These are phyloP conservation scores for Kickxella alabastrina DNA, from an alignment of 192 early-diverging fungal species.

Conservation along the genomic window DNA sequence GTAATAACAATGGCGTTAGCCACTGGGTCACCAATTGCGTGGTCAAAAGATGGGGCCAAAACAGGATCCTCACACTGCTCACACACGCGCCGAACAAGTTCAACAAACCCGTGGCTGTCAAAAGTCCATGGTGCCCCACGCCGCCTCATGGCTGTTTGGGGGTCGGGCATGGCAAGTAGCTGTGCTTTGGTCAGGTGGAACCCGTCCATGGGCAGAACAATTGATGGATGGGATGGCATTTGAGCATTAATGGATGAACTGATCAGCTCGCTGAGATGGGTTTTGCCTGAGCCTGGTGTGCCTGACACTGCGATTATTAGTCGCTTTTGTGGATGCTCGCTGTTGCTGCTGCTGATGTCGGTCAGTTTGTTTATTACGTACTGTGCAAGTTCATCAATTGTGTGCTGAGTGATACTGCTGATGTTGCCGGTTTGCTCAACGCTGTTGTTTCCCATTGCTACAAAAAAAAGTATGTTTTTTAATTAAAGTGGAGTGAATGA, in stretches of 20 bases:
- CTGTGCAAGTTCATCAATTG: slow-evolving; percentile 2
- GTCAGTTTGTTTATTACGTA: slow-evolving; percentile 1
- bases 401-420: slow-evolving; percentile 3
- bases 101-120: slow-evolving; percentile 34
- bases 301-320: slow-evolving; percentile 32
- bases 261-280: slow-evolving; percentile 22
- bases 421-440: too few species aligned
- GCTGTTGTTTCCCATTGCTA: too few species aligned
- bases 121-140: slow-evolving; percentile 60
- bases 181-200: slow-evolving; percentile 49
- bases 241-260: slow-evolving; percentile 6
- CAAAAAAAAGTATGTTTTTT: too few species aligned
- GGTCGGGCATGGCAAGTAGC: slow-evolving; percentile 25
- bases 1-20: slow-evolving; percentile 27
- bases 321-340: slow-evolving; percentile 9
- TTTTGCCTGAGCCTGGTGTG: slow-evolving; percentile 31
- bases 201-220: slow-evolving; percentile 58
- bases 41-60: slow-evolving; percentile 52
- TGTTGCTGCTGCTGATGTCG: not conserved
- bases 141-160: slow-evolving; percentile 30
- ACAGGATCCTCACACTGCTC: not conserved
- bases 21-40: slow-evolving; percentile 53
- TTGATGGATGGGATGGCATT: not conserved
- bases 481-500: too few species aligned
- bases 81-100: slow-evolving; percentile 13